Conservation (phyloP, 148 eudicot species). For the Cornus kousa region DNA sequence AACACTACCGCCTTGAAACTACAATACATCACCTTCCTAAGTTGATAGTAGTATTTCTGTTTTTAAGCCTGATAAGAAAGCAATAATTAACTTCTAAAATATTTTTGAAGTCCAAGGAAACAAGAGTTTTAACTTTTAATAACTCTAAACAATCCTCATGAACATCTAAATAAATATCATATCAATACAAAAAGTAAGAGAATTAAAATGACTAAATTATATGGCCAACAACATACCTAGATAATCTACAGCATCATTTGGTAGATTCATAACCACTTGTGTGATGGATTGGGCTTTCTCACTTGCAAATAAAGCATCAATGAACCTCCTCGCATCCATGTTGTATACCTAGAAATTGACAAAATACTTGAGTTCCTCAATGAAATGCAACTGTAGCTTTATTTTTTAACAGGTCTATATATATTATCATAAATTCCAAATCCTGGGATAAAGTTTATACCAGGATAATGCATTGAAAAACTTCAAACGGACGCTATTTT, state of each 20-base stretch:
- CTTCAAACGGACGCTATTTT: not conserved
- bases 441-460: too few species aligned
- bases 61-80: not conserved
- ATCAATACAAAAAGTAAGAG: not conserved
- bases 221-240: conserved; percentile 46
- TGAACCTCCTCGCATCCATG: conserved; percentile 97
- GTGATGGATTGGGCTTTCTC: conserved; percentile 49
- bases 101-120: not conserved
- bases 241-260: conserved; percentile 77
- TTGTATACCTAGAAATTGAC: conserved; percentile 58
- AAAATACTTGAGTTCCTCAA: not conserved
- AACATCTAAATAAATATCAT: not conserved
- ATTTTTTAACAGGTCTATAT: not conserved
- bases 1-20: conserved; percentile 4
- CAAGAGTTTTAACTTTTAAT: not conserved
- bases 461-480: not conserved
- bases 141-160: not conserved
- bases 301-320: conserved; percentile 57
- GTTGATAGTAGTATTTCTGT: too few species aligned
- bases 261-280: conserved; percentile 98
- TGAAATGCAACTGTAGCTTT: not conserved
- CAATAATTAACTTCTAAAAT: not conserved
- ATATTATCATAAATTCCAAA: not conserved
- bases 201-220: not conserved
- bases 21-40: not conserved